phyloP scores from a whole-genome alignment of 2,329 filamentous ascomycete species.

The Tolypocladium amazonense region DNA sequence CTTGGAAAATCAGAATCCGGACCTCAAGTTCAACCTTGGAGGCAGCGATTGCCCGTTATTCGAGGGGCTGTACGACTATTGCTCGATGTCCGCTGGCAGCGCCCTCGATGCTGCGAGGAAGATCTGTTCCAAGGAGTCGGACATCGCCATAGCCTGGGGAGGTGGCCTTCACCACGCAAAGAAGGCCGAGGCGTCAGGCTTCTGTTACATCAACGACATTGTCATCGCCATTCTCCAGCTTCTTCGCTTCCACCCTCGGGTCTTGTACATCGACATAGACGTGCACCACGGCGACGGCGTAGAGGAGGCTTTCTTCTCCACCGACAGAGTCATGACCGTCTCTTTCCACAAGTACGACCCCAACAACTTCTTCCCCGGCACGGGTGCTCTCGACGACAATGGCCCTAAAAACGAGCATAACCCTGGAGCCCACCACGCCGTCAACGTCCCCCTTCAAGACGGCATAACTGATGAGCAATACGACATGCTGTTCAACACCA shows the following conservation, averaged over 20 bases:
- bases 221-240: slow-evolving; percentile 88
- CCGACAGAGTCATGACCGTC: slow-evolving; percentile 81
- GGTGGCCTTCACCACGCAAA: slow-evolving; percentile 95
- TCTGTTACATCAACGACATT: slow-evolving; percentile 99
- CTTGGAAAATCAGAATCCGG: slow-evolving; percentile 51
- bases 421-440: slow-evolving; percentile 75
- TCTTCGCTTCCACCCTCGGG: slow-evolving; percentile 68
- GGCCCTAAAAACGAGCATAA: slow-evolving; percentile 76
- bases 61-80: slow-evolving; percentile 91
- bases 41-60: slow-evolving; percentile 95
- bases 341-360: slow-evolving; percentile 97
- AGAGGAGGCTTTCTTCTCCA: slow-evolving; percentile 83
- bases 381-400: slow-evolving; percentile 76
- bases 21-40: slow-evolving; percentile 71
- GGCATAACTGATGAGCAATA: slow-evolving; percentile 90
- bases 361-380: slow-evolving; percentile 76
- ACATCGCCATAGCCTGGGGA: slow-evolving; percentile 97
- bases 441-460: slow-evolving; percentile 85
- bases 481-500: slow-evolving; percentile 68
- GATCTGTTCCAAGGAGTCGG: slow-evolving; percentile 73
- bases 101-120: slow-evolving; percentile 87
- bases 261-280: slow-evolving; percentile 91
- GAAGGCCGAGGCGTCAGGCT: slow-evolving; percentile 84
- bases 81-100: slow-evolving; percentile 83
- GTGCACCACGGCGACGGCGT: slow-evolving; percentile 88